These are phyloP conservation scores for Dimocarpus longan DNA, from an alignment of 345 rosid species.

Conservation along the genomic window DNA sequence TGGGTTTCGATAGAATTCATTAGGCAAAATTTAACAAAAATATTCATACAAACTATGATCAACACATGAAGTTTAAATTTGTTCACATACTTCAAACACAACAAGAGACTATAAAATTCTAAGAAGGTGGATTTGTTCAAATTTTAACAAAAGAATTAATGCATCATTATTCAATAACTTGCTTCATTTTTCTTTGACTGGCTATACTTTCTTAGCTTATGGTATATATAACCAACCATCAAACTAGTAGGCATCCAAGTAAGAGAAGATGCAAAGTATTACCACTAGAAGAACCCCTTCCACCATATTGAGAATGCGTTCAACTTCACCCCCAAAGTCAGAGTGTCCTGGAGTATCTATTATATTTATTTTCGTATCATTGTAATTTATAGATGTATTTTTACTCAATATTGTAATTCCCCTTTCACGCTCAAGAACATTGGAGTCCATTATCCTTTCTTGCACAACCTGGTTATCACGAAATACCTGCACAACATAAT, in stretches of 20 bases:
- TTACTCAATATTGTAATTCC: slow-evolving; percentile 97
- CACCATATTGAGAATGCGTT: slow-evolving; percentile 97
- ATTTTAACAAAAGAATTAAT: neutral
- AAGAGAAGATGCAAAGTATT: slow-evolving; percentile 31
- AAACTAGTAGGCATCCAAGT: neutral
- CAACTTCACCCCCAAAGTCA: slow-evolving; percentile 99
- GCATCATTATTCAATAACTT: neutral
- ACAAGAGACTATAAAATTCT: neutral
- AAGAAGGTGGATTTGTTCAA: neutral
- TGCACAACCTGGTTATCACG: slow-evolving; percentile 90
- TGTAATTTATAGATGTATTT: slow-evolving; percentile 89
- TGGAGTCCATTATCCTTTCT: slow-evolving; percentile 97
- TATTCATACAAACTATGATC: too few relatives aligned
- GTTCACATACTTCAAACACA: neutral
- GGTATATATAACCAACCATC: neutral
- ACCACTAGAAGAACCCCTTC: slow-evolving; percentile 99
- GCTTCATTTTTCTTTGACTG: neutral
- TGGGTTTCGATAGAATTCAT: neutral
- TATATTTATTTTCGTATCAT: slow-evolving; percentile 82
- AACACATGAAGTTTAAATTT: neutral
- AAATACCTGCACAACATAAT: slow-evolving; percentile 63
- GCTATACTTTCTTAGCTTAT: neutral
- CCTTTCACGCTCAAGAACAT: slow-evolving; percentile 94
- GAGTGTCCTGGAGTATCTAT: slow-evolving; percentile 99
- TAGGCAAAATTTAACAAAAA: neutral